These are phyloP conservation scores for Colletotrichum gigasporum DNA, from an alignment of 2,329 filamentous ascomycete genomes.

Conservation along the genomic window DNA sequence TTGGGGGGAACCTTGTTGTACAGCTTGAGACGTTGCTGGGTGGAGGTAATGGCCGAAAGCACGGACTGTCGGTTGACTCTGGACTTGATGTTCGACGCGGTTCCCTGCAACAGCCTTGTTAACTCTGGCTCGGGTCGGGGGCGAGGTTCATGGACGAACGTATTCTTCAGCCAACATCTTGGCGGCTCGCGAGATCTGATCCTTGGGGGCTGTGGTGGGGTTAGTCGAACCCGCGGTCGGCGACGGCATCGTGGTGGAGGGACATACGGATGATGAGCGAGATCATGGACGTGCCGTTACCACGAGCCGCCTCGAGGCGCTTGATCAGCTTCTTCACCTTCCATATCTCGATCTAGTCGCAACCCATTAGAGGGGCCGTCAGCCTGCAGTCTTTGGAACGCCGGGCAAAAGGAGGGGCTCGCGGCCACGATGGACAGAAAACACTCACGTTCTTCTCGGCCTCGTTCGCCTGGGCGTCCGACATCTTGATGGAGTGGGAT, in stretches of 20 bases:
- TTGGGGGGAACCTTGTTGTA: conserved; percentile 99
- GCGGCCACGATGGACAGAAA: conserved; percentile 6
- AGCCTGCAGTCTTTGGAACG: conserved; percentile 28
- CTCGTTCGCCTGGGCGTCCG: conserved; percentile 86
- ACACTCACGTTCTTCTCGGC: conserved; percentile 90
- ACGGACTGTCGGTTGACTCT: conserved; percentile 99
- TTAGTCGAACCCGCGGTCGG: conserved; percentile 16
- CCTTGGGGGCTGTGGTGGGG: conserved; percentile 81
- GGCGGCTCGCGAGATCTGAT: conserved; percentile 92
- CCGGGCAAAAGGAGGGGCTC: conserved; percentile 32
- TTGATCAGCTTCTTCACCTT: conserved; percentile 99
- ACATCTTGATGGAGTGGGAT: conserved; percentile 71
- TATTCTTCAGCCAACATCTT: conserved; percentile 99
- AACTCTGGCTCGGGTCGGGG: conserved; percentile 34
- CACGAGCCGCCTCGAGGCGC: conserved; percentile 93
- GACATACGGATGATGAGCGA: conserved; percentile 91
- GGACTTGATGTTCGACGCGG: conserved; percentile 99
- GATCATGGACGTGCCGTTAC: conserved; percentile 99
- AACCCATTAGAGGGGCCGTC: conserved; percentile 29
- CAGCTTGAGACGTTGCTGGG: conserved; percentile 97
- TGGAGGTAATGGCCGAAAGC: conserved; percentile 97
- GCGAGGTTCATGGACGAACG: conserved; percentile 62
- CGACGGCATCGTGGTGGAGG: background rate
- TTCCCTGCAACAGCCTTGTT: conserved; percentile 70
- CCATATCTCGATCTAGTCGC: conserved; percentile 76